phyloP scores from a whole-genome alignment of 208 protist species.

The Herpetomonas tarakana region DNA sequence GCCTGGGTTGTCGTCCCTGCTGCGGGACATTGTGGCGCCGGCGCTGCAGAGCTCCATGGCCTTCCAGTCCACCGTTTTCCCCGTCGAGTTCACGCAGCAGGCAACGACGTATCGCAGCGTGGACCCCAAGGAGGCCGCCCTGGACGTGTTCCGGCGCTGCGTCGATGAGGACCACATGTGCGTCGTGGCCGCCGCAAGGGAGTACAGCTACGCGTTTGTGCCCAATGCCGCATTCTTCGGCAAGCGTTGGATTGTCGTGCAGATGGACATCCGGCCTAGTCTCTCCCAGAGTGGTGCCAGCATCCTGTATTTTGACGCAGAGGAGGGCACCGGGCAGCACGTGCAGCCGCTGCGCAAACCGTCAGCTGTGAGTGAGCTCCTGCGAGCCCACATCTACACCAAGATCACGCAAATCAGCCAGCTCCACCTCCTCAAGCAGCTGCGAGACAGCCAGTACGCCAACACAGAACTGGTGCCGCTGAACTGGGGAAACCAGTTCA shows the following conservation, averaged over 20 bases:
- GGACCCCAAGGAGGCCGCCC: slow-evolving; percentile 44
- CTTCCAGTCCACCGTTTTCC: slow-evolving; percentile 51
- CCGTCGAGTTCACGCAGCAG: slow-evolving; percentile 76
- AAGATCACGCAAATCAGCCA: slow-evolving; percentile 81
- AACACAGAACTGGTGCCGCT: slow-evolving; percentile 72
- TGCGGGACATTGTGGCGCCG: slow-evolving; percentile 49
- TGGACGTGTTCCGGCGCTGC: slow-evolving; percentile 63
- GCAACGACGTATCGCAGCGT: slow-evolving; percentile 41
- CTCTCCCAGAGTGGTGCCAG: slow-evolving; percentile 22
- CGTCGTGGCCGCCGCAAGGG: slow-evolving; percentile 35
- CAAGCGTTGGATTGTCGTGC: slow-evolving; percentile 62
- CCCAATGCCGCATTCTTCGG: slow-evolving; percentile 35
- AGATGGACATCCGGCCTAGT: slow-evolving; percentile 26
- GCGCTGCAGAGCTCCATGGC: slow-evolving; percentile 49
- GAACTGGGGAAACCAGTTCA: slow-evolving; percentile 84
- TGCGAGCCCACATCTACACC: slow-evolving; percentile 46
- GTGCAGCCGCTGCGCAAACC: slow-evolving; percentile 5
- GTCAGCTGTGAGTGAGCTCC: slow-evolving; percentile 21
- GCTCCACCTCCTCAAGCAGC: slow-evolving; percentile 79
- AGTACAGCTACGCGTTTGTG: slow-evolving; percentile 49
- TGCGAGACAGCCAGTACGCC: slow-evolving; percentile 80
- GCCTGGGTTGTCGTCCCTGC: slow-evolving; percentile 32
- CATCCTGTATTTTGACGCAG: slow-evolving; percentile 52
- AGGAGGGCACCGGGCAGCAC: not conserved
- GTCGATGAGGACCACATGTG: slow-evolving; percentile 78